phyloP scores from a whole-genome alignment of 2,329 filamentous ascomycete species.

The Hypomyces rosellus region DNA sequence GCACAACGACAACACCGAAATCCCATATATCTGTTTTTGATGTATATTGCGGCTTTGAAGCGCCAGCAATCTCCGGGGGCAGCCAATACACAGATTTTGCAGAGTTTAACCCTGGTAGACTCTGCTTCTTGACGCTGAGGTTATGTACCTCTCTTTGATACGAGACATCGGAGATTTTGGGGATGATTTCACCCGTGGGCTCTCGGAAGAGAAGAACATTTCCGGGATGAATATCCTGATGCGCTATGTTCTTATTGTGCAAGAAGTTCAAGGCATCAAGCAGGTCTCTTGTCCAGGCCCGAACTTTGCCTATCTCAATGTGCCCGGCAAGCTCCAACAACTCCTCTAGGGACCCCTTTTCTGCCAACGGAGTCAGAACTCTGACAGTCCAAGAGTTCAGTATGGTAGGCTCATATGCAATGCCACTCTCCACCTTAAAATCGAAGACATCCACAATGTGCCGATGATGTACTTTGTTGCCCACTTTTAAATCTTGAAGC shows the following conservation, averaged over 20 bases:
- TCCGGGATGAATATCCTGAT: constrained; percentile 72
- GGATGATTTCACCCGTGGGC: constrained; percentile 59
- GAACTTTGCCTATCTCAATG: constrained; percentile 67
- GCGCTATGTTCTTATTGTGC: constrained; percentile 76
- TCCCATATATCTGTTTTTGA: constrained; percentile 93
- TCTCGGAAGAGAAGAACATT: constrained; percentile 75
- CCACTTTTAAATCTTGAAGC: constrained; percentile 65
- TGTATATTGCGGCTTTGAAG: constrained; percentile 56
- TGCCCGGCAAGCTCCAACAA: constrained; percentile 72
- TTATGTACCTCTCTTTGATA: constrained; percentile 64
- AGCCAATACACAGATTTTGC: constrained; percentile 77
- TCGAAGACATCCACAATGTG: constrained; percentile 76
- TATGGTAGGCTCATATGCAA: constrained; percentile 30
- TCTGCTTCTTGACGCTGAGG: constrained; percentile 47
- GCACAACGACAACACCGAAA: constrained; percentile 81
- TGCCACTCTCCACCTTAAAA: constrained; percentile 65
- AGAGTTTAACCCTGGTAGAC: constrained; percentile 47
- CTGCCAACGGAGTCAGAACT: constrained; percentile 68
- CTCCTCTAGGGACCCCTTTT: constrained; percentile 77
- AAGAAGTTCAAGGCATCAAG: constrained; percentile 83
- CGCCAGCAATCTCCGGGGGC: constrained; percentile 66
- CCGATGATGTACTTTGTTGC: constrained; percentile 68
- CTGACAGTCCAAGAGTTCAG: constrained; percentile 61
- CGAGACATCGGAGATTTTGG: constrained; percentile 68
- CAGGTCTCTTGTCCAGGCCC: constrained; percentile 86